Percentiles rank a stretch among this genome's conserved stretches.
phyloP scores from a whole-genome alignment of 2,329 filamentous ascomycete genomes.

The Atkinsonella texensis region DNA sequence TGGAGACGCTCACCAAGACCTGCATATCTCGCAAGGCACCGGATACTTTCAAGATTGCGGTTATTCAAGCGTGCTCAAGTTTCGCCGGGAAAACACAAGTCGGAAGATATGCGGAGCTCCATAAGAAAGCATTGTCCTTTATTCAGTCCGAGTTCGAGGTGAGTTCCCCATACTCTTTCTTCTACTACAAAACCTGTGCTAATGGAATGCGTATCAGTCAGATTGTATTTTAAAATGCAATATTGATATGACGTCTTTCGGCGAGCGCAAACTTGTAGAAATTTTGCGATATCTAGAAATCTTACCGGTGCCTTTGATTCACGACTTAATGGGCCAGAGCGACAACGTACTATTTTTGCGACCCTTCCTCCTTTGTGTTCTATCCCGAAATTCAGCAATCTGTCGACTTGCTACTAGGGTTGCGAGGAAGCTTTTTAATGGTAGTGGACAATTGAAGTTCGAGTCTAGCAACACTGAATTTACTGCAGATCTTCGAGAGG shows the following conservation, averaged over 20 bases:
- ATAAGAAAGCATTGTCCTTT: conserved; percentile 41
- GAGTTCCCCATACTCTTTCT: neutral
- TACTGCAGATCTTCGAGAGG: conserved; percentile 19
- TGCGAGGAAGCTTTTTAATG: conserved; percentile 33
- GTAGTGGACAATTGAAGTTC: conserved; percentile 16
- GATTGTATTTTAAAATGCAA: conserved; percentile 8
- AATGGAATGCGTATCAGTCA: neutral
- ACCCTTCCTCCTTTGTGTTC: conserved; percentile 40
- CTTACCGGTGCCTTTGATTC: conserved; percentile 26
- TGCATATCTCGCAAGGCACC: conserved; percentile 48
- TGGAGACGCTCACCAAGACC: conserved; percentile 42
- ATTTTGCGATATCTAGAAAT: conserved; percentile 42
- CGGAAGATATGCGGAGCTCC: conserved; percentile 41
- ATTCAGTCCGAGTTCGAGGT: conserved; percentile 23
- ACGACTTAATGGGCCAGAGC: conserved; percentile 17
- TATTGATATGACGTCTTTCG: conserved; percentile 15
- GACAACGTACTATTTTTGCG: conserved; percentile 27
- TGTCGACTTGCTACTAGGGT: conserved; percentile 35
- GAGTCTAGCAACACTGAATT: conserved; percentile 15
- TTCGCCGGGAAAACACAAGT: conserved; percentile 42
- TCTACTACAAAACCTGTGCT: neutral
- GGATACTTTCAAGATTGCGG: conserved; percentile 47
- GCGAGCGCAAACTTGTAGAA: conserved; percentile 24
- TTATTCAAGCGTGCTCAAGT: conserved; percentile 50
- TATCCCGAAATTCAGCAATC: conserved; percentile 38